Evolutionary conservation across 2,329 filamentous ascomycete species (phyloP), one percentile per base, ranked within the genome.

Genomic region (Mycosphaerelloides madeirae): DNA sequence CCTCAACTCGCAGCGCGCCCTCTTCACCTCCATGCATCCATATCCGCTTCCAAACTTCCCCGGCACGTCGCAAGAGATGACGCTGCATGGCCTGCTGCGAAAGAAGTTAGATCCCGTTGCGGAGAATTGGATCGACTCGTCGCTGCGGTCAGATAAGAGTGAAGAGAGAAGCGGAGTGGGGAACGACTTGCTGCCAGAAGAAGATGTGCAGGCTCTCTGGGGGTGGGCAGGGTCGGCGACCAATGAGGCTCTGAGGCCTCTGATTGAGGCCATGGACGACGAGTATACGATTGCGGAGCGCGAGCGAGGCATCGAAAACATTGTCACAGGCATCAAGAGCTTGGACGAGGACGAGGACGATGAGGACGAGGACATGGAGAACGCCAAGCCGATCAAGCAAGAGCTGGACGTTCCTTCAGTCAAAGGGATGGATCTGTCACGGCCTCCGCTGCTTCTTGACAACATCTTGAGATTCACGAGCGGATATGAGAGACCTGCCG

Each of bases 81-180:
- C 87, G 3, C 74, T 91, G 1, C 74, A 78, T 19, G 79, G 84
- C 56, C 73, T 95, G 2, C 72, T 94, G 25, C 83, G 87, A 31
- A 94, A 93, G 68, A 93, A 93, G 63, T 76, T 89, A 38, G 87
- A 93, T 54, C 86, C 87, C 0, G 75, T 79, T 18, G 81, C 89
- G 14, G 85, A 90, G 61, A 80, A 82, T 44, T 83, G 84, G 68
- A 81, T 91, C 19, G 77, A 80, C 16, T 71, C 80, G 31, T 45
- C 49, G 16, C 29, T 53, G 22, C 12, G 53, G 41, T 33, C 41
- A 8, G 31, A 31, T 8, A 29, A 36, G 35, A 40, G 84, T 81
- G 1, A 76, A 78, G 29, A 72, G 72, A 46, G 69, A 70, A 20
- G 71, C 72, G 34, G 56, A 51, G 29, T 52, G 37, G 39, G 38